Conservation (phyloP, 1,139 yeast species). For the Yamadazyma atlantica region DNA sequence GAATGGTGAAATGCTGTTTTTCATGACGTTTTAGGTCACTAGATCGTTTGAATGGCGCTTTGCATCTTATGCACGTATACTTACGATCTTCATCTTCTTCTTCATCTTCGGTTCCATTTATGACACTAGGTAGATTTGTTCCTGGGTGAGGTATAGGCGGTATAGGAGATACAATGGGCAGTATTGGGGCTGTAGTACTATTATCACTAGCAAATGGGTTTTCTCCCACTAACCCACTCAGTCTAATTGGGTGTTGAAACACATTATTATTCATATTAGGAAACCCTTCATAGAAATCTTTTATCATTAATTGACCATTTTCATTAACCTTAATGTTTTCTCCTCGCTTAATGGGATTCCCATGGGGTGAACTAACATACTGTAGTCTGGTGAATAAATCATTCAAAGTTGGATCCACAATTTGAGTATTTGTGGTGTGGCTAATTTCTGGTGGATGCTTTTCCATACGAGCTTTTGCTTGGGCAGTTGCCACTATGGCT, state of each 20-base stretch:
- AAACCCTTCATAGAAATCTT: slow-evolving; percentile 41
- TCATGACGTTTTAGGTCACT: slow-evolving; percentile 68
- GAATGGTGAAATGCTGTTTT: slow-evolving; percentile 54
- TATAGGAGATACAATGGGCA: too few species aligned
- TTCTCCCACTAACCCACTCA: slow-evolving; percentile 9
- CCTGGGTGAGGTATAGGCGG: slow-evolving; percentile 1
- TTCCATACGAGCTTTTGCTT: slow-evolving; percentile 15
- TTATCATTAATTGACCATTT: slow-evolving; percentile 46
- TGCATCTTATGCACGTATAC: slow-evolving; percentile 49
- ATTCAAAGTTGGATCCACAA: slow-evolving; percentile 55
- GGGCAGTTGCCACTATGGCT: slow-evolving; percentile 48
- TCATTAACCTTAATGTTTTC: slow-evolving; percentile 38
- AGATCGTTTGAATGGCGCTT: slow-evolving; percentile 58
- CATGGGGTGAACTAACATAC: slow-evolving; percentile 56
- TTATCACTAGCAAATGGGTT: slow-evolving; percentile 4
- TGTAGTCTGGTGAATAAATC: slow-evolving; percentile 52
- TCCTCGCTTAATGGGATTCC: slow-evolving; percentile 42
- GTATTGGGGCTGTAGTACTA: background rate
- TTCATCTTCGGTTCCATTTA: slow-evolving; percentile 1
- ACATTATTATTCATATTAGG: slow-evolving; percentile 47
- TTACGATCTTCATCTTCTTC: slow-evolving; percentile 21
- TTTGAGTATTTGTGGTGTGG: slow-evolving; percentile 1
- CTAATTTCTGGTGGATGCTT: background rate
- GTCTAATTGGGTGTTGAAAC: slow-evolving; percentile 20
- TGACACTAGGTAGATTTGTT: too few species aligned